Base-by-base conservation (phyloP, 352 stramenopile species). In the Phytophthora sojae region DNA sequence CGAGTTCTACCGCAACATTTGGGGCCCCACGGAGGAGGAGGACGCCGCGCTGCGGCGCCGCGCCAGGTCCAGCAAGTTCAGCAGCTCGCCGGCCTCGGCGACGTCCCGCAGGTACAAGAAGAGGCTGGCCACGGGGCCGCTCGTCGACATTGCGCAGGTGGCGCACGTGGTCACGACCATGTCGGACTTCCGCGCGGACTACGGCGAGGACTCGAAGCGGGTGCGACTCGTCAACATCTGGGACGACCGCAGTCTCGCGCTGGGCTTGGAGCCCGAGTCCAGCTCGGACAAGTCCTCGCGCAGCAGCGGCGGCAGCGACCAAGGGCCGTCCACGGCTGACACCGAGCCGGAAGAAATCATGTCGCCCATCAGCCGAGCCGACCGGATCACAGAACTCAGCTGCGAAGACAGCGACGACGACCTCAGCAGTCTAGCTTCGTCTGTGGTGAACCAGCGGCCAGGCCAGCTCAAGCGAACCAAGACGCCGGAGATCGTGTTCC, bases 121-220 rank as follows among this genome's bases (percentile, higher is more conserved):
- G 54, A 77, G 77, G 12, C 44, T 77, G 32, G 67, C 57, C 1
- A 74, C 75, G 0, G 80, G 75, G 0, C 81, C 77, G 4, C 67
- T 89, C n/a, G 74, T 90, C 4, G 82, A 90, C 69, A 93, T 95
- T 59, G 57, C 73, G 23, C 87, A 95, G 59, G 87, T 95, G 44
- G 87, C 87, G 3, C 77, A 95, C 65, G 82, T 88, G 3, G 76
- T 95, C 21, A 90, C 82, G 30, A 89, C 79, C 12, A 73, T 85
- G 64, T 84, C 75, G 1, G 83, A 95, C 68, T 95, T 91, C 74
- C 88, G 85, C 19, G 75, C 67, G 30, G 87, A 92, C 60, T 95
- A 95, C 77, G 76, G 63, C 6, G 75, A 79, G 9, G 71, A 70
- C 17, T 57, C 62, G 12, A 67, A 64, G 49, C 68, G 56, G 11